These are phyloP conservation scores for Colletotrichum tropicale DNA, from an alignment of 2,329 filamentous ascomycete genomes.

Conservation along the genomic window DNA sequence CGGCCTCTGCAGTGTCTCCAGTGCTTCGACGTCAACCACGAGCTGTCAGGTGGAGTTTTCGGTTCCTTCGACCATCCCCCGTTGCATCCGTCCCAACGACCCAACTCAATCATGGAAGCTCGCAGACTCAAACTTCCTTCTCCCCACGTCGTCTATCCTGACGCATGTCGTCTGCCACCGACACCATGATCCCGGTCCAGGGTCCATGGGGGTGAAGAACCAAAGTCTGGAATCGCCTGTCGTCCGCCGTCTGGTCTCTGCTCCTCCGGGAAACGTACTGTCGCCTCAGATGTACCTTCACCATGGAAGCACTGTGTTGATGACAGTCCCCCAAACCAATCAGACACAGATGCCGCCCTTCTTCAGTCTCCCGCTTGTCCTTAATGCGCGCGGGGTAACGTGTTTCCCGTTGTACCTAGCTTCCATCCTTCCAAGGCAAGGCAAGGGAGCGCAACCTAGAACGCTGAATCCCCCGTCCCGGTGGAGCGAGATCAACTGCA, in stretches of 20 bases:
- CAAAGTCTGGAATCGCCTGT: not conserved
- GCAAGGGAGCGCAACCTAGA: not conserved
- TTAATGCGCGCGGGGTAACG: constrained; percentile 9
- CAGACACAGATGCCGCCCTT: not conserved
- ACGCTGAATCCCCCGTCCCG: not conserved
- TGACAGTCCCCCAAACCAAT: not conserved
- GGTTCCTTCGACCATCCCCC: not conserved
- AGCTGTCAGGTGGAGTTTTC: not conserved
- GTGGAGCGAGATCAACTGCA: constrained; percentile 2
- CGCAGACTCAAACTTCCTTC: not conserved
- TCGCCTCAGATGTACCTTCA: not conserved
- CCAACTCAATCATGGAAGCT: not conserved
- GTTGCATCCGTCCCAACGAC: not conserved
- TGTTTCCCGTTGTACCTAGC: constrained; percentile 1
- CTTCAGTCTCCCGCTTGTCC: not conserved
- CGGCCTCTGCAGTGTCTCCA: not conserved
- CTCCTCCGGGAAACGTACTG: not conserved
- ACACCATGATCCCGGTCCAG: not conserved
- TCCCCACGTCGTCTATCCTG: not conserved
- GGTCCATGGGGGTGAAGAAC: not conserved
- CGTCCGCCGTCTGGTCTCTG: not conserved
- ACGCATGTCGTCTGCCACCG: not conserved
- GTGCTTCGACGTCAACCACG: not conserved
- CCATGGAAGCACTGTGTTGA: not conserved
- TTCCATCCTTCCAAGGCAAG: not conserved